A percentile compares a stretch with the other conserved stretches of the same genome.
Conservation (phyloP, 2,329 filamentous ascomycete species). For the Cladorrhinum sp. region DNA sequence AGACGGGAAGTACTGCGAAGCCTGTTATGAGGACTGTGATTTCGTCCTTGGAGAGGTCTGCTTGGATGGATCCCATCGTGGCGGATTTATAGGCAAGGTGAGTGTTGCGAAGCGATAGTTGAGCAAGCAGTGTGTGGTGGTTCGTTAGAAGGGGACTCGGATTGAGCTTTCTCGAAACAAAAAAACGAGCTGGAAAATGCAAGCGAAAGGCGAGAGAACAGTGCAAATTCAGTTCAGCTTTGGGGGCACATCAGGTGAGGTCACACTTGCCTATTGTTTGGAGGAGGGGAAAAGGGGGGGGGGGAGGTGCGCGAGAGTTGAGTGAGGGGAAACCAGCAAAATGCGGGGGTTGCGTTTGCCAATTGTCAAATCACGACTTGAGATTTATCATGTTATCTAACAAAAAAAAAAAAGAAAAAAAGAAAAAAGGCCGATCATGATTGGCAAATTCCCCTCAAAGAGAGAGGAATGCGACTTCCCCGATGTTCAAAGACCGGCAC, state of each 20-base stretch:
- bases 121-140: no score
- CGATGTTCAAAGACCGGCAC: no score
- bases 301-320: not conserved
- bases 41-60: slow-evolving; percentile 2
- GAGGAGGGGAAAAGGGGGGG: not conserved
- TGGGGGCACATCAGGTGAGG: not conserved
- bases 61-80: slow-evolving; percentile 17
- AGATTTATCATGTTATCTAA: not conserved
- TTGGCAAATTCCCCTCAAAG: no score
- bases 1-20: slow-evolving; percentile 50
- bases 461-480: no score
- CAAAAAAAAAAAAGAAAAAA: no score
- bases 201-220: not conserved
- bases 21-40: slow-evolving; percentile 35
- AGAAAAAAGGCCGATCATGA: no score
- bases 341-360: not conserved
- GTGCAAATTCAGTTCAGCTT: not conserved
- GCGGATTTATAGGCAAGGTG: not conserved
- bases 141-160: no score
- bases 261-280: not conserved
- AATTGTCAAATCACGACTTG: not conserved
- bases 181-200: not conserved
- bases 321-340: not conserved
- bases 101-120: no score
- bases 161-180: not conserved